phyloP scores from a whole-genome alignment of 352 stramenopile genomes.

The Phytophthora megakarya region DNA sequence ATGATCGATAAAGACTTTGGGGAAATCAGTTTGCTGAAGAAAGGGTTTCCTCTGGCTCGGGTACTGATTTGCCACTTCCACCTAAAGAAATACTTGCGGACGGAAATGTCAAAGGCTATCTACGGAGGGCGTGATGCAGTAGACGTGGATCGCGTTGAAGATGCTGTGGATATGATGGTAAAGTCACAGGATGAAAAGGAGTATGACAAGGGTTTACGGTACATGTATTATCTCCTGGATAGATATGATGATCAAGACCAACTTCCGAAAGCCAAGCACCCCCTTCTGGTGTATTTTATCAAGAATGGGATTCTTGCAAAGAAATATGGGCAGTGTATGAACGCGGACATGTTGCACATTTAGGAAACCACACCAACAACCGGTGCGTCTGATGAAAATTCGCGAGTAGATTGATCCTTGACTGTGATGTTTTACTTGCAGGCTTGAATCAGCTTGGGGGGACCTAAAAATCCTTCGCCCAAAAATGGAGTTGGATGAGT shows the following conservation, averaged over 20 bases:
- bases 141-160: slow-evolving; percentile 1
- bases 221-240: neutral
- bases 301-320: neutral
- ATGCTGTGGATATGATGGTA: too few relatives aligned
- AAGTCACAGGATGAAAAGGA: too few relatives aligned
- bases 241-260: neutral
- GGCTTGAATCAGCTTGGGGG: slow-evolving; percentile 6
- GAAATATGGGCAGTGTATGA: slow-evolving; percentile 1
- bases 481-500: slow-evolving; percentile 11
- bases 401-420: too few relatives aligned
- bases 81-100: too few relatives aligned
- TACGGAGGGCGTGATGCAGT: neutral
- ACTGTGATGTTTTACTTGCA: too few relatives aligned
- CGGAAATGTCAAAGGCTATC: neutral
- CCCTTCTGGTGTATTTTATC: neutral
- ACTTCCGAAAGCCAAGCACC: neutral
- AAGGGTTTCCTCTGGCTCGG: too few relatives aligned
- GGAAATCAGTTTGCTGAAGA: too few relatives aligned
- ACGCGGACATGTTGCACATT: neutral
- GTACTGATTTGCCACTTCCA: too few relatives aligned
- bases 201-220: too few relatives aligned
- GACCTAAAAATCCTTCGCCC: neutral
- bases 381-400: neutral
- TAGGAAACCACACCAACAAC: neutral
- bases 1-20: too few relatives aligned